phyloP scores from a whole-genome alignment of 2,329 filamentous ascomycete species.

The Aspergillus felis region DNA sequence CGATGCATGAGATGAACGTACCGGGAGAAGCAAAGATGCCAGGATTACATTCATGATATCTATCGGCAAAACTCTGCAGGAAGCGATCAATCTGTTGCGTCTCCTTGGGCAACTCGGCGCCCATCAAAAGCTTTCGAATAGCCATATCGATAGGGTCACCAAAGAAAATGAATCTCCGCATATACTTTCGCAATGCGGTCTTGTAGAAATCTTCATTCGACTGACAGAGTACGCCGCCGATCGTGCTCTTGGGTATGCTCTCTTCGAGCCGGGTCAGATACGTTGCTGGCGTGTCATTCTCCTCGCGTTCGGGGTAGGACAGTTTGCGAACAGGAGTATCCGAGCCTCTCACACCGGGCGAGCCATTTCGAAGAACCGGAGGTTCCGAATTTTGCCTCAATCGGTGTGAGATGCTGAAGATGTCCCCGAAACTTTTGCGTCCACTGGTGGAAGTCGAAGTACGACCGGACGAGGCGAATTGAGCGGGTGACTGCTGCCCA shows the following conservation, averaged over 20 bases:
- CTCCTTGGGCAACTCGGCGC: conserved; percentile 92
- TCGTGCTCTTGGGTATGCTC: conserved; percentile 71
- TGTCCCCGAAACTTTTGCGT: conserved; percentile 85
- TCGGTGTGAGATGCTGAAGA: conserved; percentile 71
- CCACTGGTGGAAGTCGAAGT: conserved; percentile 82
- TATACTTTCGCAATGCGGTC: conserved; percentile 85
- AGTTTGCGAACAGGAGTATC: conserved; percentile 67
- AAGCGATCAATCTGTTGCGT: conserved; percentile 97
- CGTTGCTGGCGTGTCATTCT: conserved; percentile 84
- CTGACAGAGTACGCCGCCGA: conserved; percentile 82
- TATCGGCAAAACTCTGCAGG: conserved; percentile 87
- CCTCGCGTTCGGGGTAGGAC: conserved; percentile 71
- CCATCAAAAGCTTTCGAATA: conserved; percentile 90
- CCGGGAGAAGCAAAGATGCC: conserved; percentile 81
- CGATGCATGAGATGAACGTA: conserved; percentile 23
- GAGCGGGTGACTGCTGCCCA: conserved; percentile 63
- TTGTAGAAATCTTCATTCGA: conserved; percentile 79
- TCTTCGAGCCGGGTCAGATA: conserved; percentile 84
- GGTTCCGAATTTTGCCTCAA: conserved; percentile 79
- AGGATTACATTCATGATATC: conserved; percentile 97
- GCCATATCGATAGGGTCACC: conserved; percentile 98
- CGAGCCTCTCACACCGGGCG: conserved; percentile 54
- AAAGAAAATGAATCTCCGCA: conserved; percentile 92
- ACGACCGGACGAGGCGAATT: conserved; percentile 53
- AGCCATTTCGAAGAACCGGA: conserved; percentile 61